These are phyloP conservation scores for Colletotrichum phormii DNA, from an alignment of 2,329 filamentous ascomycete genomes.

Conservation along the genomic window DNA sequence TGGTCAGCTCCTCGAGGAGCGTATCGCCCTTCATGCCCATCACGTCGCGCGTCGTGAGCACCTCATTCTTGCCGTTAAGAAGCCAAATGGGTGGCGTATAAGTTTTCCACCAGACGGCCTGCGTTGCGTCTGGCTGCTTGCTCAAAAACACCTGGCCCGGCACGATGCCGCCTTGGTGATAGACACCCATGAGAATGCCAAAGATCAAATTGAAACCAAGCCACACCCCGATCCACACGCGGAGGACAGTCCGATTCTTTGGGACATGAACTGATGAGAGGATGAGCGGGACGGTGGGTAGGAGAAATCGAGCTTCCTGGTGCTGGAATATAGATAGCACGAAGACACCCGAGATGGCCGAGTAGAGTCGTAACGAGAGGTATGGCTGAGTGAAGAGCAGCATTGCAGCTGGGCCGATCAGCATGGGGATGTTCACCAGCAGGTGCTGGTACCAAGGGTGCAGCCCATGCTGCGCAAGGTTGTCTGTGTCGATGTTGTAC, in stretches of 20 bases:
- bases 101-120: conserved; percentile 87
- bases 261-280: conserved; percentile 79
- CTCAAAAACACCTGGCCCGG: conserved; percentile 81
- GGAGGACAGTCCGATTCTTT: conserved; percentile 59
- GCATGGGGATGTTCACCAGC: conserved; percentile 76
- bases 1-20: conserved; percentile 69
- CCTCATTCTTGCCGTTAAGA: conserved; percentile 79
- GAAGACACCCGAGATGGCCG: conserved; percentile 77
- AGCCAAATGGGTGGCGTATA: conserved; percentile 87
- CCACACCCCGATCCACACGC: conserved; percentile 72
- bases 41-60: conserved; percentile 77
- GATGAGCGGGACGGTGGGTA: conserved; percentile 81
- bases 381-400: conserved; percentile 70
- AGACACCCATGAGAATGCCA: conserved; percentile 81
- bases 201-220: conserved; percentile 76
- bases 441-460: conserved; percentile 85
- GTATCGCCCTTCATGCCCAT: conserved; percentile 76
- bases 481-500: conserved; percentile 78
- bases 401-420: conserved; percentile 76
- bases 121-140: conserved; percentile 74
- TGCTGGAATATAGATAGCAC: conserved; percentile 81
- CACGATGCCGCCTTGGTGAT: conserved; percentile 84
- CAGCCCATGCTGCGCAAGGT: conserved; percentile 80
- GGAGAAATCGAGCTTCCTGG: conserved; percentile 82
- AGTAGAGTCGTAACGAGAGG: conserved; percentile 72